Evolutionary conservation across 768 basidiomycete genomes (phyloP).

Genomic region (Mycena leptocephala): DNA sequence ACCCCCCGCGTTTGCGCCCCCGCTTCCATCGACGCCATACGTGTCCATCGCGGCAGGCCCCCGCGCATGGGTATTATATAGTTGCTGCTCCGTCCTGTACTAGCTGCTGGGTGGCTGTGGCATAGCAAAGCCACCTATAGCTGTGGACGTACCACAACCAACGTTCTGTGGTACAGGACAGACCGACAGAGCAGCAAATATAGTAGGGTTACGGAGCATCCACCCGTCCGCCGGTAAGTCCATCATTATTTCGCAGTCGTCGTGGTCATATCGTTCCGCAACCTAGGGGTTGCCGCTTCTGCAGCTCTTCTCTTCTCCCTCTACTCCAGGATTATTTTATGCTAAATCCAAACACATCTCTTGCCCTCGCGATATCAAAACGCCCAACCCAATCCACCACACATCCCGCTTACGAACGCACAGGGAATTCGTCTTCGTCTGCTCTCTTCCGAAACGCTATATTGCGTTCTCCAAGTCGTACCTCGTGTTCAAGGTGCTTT

Average conservation of each 20-base stretch:
- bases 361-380: constrained; percentile 1
- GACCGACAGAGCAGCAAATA: no score
- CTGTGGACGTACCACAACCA: no score
- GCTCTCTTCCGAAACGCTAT: background rate
- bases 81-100: no score
- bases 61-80: no score
- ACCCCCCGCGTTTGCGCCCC: no score
- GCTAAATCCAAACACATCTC: background rate
- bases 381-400: background rate
- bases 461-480: constrained; percentile 2
- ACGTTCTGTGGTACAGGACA: no score
- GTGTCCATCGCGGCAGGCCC: no score
- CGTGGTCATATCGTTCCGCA: constrained; percentile 1
- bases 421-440: constrained; percentile 7
- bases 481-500: background rate
- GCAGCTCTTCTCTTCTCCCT: background rate
- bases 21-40: no score
- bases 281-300: constrained; percentile 3
- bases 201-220: no score
- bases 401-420: background rate
- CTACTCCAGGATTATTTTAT: constrained; percentile 5
- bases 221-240: background rate
- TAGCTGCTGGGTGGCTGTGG: no score
- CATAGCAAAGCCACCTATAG: no score
- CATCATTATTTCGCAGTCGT: background rate